Conservation (phyloP, 2,329 filamentous ascomycete species). For the Microcyclospora tardicrescens region DNA sequence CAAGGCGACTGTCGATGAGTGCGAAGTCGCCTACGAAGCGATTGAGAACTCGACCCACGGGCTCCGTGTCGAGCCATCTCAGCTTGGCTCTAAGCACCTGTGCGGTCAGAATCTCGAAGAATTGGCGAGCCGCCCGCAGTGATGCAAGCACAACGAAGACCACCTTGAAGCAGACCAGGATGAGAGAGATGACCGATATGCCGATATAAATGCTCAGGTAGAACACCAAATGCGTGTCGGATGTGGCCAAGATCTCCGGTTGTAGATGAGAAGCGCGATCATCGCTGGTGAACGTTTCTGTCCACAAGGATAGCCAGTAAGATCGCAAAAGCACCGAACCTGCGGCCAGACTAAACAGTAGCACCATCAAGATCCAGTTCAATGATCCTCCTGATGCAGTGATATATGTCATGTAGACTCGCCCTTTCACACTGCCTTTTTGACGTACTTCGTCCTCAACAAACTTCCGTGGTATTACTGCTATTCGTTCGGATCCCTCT, state of each 20-base stretch:
- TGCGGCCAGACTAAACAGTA: not conserved
- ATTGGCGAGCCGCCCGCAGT: not conserved
- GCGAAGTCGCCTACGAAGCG: slow-evolving; percentile 68
- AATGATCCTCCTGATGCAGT: not conserved
- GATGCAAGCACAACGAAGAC: not conserved
- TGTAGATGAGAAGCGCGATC: not conserved
- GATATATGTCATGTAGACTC: not conserved
- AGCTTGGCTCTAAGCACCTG: not conserved
- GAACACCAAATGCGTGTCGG: not conserved
- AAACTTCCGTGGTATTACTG: not conserved
- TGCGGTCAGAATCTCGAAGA: not conserved
- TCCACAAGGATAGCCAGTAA: not conserved
- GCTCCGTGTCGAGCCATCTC: slow-evolving; percentile 56
- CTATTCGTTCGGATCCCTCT: not conserved
- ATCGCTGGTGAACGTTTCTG: not conserved
- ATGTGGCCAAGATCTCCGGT: not conserved
- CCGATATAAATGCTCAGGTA: not conserved
- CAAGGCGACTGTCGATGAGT: slow-evolving; percentile 46
- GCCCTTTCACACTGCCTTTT: not conserved
- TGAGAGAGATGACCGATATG: not conserved
- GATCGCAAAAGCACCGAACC: not conserved
- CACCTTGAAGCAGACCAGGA: not conserved
- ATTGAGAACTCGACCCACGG: slow-evolving; percentile 63
- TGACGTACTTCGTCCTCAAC: not conserved
- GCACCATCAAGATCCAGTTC: not conserved